These are phyloP conservation scores for Mortierella alpina DNA, from an alignment of 192 early-diverging fungal species.

Conservation along the genomic window DNA sequence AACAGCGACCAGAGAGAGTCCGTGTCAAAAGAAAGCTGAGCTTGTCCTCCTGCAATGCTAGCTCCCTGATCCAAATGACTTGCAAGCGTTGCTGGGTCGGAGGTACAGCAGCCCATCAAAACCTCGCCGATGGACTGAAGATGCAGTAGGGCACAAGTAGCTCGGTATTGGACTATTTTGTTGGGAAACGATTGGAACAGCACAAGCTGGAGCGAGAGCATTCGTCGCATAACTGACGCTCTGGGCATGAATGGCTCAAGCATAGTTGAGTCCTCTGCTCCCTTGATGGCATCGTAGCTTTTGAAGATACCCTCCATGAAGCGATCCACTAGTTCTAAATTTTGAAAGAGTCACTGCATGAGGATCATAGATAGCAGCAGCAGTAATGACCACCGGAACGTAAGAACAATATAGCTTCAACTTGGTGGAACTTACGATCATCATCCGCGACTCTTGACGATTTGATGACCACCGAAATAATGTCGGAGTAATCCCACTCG, in stretches of 20 bases:
- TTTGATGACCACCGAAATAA: slow-evolving; percentile 24
- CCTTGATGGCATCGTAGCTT: slow-evolving; percentile 40
- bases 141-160: slow-evolving; percentile 30
- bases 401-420: neutral
- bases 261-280: slow-evolving; percentile 29
- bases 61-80: slow-evolving; percentile 30
- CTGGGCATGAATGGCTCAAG: slow-evolving; percentile 42
- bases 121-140: slow-evolving; percentile 51
- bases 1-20: slow-evolving; percentile 44
- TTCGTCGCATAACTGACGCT: slow-evolving; percentile 31
- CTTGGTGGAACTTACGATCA: slow-evolving; percentile 11
- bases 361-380: neutral
- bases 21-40: slow-evolving; percentile 30
- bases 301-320: slow-evolving; percentile 43
- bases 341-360: neutral
- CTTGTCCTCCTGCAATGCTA: slow-evolving; percentile 13
- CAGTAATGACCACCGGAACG: neutral
- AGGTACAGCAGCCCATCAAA: slow-evolving; percentile 44
- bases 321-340: slow-evolving; percentile 35
- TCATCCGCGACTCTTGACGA: slow-evolving; percentile 13
- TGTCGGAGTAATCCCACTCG: slow-evolving; percentile 51
- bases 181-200: slow-evolving; percentile 36
- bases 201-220: slow-evolving; percentile 43
- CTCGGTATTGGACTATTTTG: slow-evolving; percentile 40
- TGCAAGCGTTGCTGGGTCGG: slow-evolving; percentile 23